These are phyloP conservation scores for Corrigiola litoralis DNA, from an alignment of 179 eudicot species.

Conservation along the genomic window DNA sequence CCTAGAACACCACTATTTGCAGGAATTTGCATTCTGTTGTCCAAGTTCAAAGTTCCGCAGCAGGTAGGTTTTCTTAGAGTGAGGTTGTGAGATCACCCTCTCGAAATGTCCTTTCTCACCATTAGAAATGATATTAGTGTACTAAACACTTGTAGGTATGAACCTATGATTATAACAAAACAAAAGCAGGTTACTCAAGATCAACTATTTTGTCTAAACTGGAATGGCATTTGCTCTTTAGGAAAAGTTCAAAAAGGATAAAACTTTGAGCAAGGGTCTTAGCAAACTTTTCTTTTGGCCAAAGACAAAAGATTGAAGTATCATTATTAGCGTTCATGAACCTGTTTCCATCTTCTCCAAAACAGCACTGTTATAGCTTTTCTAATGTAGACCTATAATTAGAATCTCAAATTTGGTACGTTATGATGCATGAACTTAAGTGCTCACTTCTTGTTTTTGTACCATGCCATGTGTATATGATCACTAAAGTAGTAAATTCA, in stretches of 20 bases:
- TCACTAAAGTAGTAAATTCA: not conserved
- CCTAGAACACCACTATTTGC: slow-evolving; percentile 32
- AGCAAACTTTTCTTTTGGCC: not conserved
- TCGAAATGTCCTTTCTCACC: not conserved
- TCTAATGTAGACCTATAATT: slow-evolving; percentile 16
- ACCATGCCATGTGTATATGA: not conserved
- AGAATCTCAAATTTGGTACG: slow-evolving; percentile 15
- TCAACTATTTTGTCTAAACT: slow-evolving; percentile 22
- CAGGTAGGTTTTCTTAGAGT: slow-evolving; percentile 19
- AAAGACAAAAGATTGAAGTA: slow-evolving; percentile 20
- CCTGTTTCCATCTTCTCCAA: slow-evolving; percentile 19
- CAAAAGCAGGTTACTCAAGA: slow-evolving; percentile 26
- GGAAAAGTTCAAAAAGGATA: slow-evolving; percentile 13
- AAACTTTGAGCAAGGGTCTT: slow-evolving; percentile 9
- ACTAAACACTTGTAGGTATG: no score
- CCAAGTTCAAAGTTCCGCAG: slow-evolving; percentile 24
- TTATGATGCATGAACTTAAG: slow-evolving; percentile 16
- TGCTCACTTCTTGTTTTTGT: not conserved
- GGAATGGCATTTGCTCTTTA: slow-evolving; percentile 17
- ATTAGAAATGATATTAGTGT: slow-evolving; percentile 13
- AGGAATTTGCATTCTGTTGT: slow-evolving; percentile 16
- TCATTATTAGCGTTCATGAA: slow-evolving; percentile 22
- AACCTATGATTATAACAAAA: slow-evolving; percentile 21
- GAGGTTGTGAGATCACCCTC: slow-evolving; percentile 6
- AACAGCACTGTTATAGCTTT: slow-evolving; percentile 3